Base-by-base conservation (phyloP, 1,284 basidiomycete species). In the Mycena sp. region DNA sequence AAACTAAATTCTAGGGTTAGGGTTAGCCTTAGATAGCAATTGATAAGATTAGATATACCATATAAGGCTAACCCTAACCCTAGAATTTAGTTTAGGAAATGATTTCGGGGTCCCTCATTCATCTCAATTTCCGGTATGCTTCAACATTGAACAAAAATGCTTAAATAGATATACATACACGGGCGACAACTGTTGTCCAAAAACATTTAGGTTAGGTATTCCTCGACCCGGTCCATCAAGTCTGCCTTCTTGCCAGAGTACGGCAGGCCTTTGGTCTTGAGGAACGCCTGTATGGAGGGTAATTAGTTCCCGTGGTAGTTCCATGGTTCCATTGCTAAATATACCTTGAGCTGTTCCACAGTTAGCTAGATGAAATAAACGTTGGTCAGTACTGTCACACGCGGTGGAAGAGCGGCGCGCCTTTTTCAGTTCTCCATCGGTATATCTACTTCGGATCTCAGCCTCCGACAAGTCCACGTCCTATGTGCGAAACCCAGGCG, bases 281-380 rank as follows among this genome's bases (percentile, higher is more conserved):
- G 78, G 73, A 92, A 91, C 7, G 87, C 86, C 89, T 93, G 69
- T 25, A 69, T 23, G 61, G 45, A 61, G 61, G 55, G 30, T 41
- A 67, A 67, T 45, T 51, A 63, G 30, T 25, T n/a, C n/a, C n/a
- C n/a, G n/a, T 29, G 43, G 59, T 60, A 54, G 64, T 68, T 57
- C 56, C 51, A 54, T 53, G 32, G 30, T 41, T 28, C 6, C 37
- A 49, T 51, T 25, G 41, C 23, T 17, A 48, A 41, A 65, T 69
- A 52, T 56, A 91, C 91, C 83, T 90, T 92, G 54, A 95, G 78
- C 68, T 94, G 90, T 73, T 89, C 89, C 58, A 93, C 90, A 40
- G 87, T 88, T 64, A 93, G 79, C 92, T 95, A 37, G 55, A 62
- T 43, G 67, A 38, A 44, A 54, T 64, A 61, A 65, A 65, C 50